These are phyloP conservation scores for Piper longum DNA, from an alignment of 164 flowering plant genomes.

Conservation along the genomic window DNA sequence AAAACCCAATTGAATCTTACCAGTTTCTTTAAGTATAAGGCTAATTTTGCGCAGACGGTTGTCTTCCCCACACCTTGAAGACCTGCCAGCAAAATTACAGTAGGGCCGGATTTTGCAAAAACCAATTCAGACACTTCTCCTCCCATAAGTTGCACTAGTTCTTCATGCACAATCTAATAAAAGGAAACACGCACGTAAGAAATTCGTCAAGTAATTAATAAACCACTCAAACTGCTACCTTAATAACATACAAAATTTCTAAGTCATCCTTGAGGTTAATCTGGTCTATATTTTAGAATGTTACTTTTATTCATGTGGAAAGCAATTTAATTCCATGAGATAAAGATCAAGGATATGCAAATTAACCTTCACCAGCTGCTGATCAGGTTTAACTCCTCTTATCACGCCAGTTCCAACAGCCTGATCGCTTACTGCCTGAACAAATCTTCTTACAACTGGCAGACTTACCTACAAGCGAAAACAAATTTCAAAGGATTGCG, in stretches of 20 bases:
- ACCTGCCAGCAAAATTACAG: constrained; percentile 87
- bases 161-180: constrained; percentile 72
- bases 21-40: constrained; percentile 86
- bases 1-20: constrained; percentile 14
- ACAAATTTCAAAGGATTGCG: background rate
- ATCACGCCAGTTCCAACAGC: constrained; percentile 87
- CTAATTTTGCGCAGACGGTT: constrained; percentile 88
- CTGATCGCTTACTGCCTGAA: constrained; percentile 77
- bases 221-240: background rate
- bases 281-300: background rate
- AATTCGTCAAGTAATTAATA: background rate
- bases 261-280: background rate
- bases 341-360: background rate
- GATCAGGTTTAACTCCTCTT: constrained; percentile 91
- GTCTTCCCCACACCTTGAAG: constrained; percentile 99
- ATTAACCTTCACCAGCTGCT: constrained; percentile 86
- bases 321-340: background rate
- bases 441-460: constrained; percentile 92
- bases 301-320: background rate
- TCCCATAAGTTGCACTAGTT: constrained; percentile 94
- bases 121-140: constrained; percentile 91
- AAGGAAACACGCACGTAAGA: background rate
- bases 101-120: constrained; percentile 74
- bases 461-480: constrained; percentile 62
- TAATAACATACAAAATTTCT: background rate